Evolutionary conservation across 495 filamentous ascomycete species (phyloP), one percentile per base, ranked within the genome.

Genomic region (Aspergillus cavernicola): DNA sequence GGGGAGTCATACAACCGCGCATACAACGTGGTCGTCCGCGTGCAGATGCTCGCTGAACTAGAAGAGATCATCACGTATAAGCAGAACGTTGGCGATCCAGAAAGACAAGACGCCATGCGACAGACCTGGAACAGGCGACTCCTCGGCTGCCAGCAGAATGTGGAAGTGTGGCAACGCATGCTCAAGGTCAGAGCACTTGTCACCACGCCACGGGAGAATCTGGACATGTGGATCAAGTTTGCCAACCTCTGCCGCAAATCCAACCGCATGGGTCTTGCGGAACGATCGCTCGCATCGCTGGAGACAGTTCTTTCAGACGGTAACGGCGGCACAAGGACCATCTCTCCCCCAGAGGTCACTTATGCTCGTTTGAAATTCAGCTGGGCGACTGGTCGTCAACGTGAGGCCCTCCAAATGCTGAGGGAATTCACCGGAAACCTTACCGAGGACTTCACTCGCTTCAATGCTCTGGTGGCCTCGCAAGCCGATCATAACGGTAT

Each of bases 171-270:
- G 93, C 91, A 96, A 65, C 80, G 95, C 36, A 97, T 95, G 90
- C 82, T 99, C 20, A 95, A 96, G 66, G 88, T 97, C 32, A 82
- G 95, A 54, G 88, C 88, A 13, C 81, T 99, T 39, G 93, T 99
- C 42, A 92, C 96, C 44, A 81, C 80, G 10, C 91, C 93, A 4
- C 83, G 80, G 24, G 92, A 99, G 65, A 96, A 97, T 58, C 88
- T 95, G 77, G 87, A 93, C 61, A 97, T 97, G 90, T 95, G 88
- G 80, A 97, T 97, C 73, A 99, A 99, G 64, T 97, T 96, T 61
- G 89, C 95, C 54, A 97, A 97, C 59, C 80, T 99, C 7, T 99
- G 93, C 67, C 86, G 93, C 60, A 99, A 97, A 65, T 95, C 90
- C 26, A 87, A 89, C 45, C 85, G 93, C 9, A 92, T 90, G 75